Evolutionary conservation across 768 basidiomycete species (phyloP).

Genomic region (Pleurotus giganteus): DNA sequence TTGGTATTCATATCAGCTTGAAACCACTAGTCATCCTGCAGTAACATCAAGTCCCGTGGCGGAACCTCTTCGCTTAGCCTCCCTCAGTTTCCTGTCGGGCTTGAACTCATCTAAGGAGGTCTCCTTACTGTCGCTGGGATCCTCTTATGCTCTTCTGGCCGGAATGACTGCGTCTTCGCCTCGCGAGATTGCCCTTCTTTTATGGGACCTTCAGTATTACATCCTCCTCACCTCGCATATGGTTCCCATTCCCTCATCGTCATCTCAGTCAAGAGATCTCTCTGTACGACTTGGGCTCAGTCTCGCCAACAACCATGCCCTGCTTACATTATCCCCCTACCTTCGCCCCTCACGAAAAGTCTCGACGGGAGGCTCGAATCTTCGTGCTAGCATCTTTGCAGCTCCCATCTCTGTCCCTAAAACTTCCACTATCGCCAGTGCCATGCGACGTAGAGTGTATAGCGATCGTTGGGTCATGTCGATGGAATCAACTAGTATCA

Average conservation of each 20-base stretch:
- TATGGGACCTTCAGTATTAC: slow-evolving; percentile 72
- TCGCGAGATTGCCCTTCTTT: slow-evolving; percentile 47
- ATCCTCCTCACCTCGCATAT: slow-evolving; percentile 56
- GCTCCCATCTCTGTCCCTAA: slow-evolving; percentile 54
- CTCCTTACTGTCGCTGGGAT: slow-evolving; percentile 48
- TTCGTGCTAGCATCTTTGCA: slow-evolving; percentile 43
- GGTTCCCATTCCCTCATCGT: slow-evolving; percentile 46
- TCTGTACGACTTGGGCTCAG: slow-evolving; percentile 30
- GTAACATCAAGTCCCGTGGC: slow-evolving; percentile 21
- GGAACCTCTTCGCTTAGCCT: slow-evolving; percentile 25
- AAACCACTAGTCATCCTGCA: slow-evolving; percentile 20
- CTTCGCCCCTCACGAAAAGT: neutral
- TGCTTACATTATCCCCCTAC: slow-evolving; percentile 39
- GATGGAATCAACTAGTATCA: slow-evolving; percentile 1
- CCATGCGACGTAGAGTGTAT: slow-evolving; percentile 50
- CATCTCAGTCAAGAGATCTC: slow-evolving; percentile 27
- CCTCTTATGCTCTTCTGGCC: slow-evolving; percentile 59
- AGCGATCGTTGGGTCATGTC: slow-evolving; percentile 46
- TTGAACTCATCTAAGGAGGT: slow-evolving; percentile 15
- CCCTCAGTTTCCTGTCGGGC: slow-evolving; percentile 17
- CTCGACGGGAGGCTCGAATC: slow-evolving; percentile 19
- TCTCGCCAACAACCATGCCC: slow-evolving; percentile 41
- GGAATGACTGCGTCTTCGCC: slow-evolving; percentile 27
- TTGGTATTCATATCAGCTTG: slow-evolving; percentile 40
- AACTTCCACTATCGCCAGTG: slow-evolving; percentile 61